Evolutionary conservation across 2,329 filamentous ascomycete species (phyloP), one percentile per base, ranked within the genome.

Genomic region (Ophiosphaerella korrae): DNA sequence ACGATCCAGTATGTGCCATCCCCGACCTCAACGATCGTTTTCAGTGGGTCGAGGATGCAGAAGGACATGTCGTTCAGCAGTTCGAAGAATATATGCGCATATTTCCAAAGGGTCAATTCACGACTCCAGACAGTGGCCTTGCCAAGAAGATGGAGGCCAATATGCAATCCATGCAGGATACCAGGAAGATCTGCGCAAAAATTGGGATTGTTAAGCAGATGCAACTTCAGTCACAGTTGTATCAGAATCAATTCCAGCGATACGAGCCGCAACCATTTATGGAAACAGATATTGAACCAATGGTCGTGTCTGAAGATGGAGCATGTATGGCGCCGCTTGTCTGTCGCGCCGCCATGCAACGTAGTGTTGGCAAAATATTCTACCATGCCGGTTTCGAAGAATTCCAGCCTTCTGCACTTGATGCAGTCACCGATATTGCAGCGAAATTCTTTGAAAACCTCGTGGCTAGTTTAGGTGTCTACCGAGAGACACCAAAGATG

Each of bases 161-260:
- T 64, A 90, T 97, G 75, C 85, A 86, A 53, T 92, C 97, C 70
- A 92, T 99, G 82, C 94, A 99, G 73, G 93, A 97, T 67, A 99
- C 94, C 0, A 84, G 94, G 62, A 97, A 97, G 71, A 83, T 99
- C 26, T 96, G 92, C 66, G 92, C 92, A 9, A 99, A 97, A 76
- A 96, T 99, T 71, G 88, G 90, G 42, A 91, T 99, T 55, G 94
- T 99, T 71, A 99, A 97, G 78, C 94, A 99, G 77, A 99, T 99
- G 94, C 94, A 99, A 76, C 85, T 97, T 46, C 94, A 99, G 73
- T 90, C 92, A 44, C 94, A 97, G 89, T 89, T 96, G 70, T 99
- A 99, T 71, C 89, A 92, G 67, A 99, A 99, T 68, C 94, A 99
- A 73, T 99, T 99, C 66, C 92, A 93, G 58, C 97, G 96, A 75